Percentiles rank a stretch among this genome's conserved stretches.
Evolutionary conservation across 805 yeast species (phyloP).

Genomic region (Pichia ethanolica): DNA sequence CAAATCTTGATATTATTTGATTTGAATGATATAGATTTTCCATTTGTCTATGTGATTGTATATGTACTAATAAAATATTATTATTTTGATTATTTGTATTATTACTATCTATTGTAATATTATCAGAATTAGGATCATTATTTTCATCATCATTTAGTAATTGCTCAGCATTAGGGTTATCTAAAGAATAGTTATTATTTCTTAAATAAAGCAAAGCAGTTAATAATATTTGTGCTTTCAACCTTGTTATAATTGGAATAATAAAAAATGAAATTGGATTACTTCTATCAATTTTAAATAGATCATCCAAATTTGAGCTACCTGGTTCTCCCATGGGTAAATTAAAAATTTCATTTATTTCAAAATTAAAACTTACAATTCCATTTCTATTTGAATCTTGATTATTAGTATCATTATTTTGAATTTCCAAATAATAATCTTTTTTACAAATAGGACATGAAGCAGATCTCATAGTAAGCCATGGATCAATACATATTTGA

Average conservation of each 20-base stretch:
- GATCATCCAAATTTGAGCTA: conserved; percentile 20
- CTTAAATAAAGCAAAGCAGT: conserved; percentile 11
- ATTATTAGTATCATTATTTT: conserved; percentile 3
- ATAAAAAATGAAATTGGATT: conserved; percentile 9
- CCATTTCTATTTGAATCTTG: conserved; percentile 9
- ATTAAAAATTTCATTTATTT: conserved; percentile 1
- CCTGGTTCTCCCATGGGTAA: conserved; percentile 9
- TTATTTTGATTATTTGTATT: no score
- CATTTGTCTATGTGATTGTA: not conserved
- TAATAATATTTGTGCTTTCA: conserved; percentile 14
- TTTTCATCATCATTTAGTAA: not conserved
- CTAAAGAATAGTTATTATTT: conserved; percentile 6
- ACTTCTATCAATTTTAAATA: conserved; percentile 7
- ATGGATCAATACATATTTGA: conserved; percentile 70
- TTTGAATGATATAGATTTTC: not conserved
- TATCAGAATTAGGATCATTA: not conserved
- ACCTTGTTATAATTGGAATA: conserved; percentile 7
- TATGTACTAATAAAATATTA: no score
- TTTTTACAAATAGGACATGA: conserved; percentile 81
- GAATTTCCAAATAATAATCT: conserved; percentile 31
- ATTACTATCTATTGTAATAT: no score
- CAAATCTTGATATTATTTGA: not conserved
- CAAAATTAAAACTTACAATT: not conserved
- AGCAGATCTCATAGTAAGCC: conserved; percentile 69
- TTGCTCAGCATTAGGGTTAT: not conserved